Evolutionary conservation across 257 asterid species (phyloP), one percentile per base, ranked within the genome.

Genomic region (Handroanthus guayacan): DNA sequence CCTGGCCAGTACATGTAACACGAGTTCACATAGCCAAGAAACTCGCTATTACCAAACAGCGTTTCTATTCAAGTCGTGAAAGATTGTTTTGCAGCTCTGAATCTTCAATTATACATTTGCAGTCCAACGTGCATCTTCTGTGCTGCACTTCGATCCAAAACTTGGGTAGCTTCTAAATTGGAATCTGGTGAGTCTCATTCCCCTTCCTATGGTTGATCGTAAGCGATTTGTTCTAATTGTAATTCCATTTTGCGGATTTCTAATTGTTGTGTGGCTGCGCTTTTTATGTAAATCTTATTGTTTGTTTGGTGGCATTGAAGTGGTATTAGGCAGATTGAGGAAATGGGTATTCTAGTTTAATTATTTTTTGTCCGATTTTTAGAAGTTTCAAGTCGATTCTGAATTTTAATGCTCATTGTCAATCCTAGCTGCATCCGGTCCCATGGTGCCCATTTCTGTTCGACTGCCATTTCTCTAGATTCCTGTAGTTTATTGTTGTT

Each of bases 181-280:
- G 51, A 44, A 11, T 34, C 57, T 16, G 84, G 84, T 81, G 76
- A 71, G 79, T 76, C 60, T 71, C 52, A 4, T 38, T 18, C 9
- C 38, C 20, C 1, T 38, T 39, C 58, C 12, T 1, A 25, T 14
- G 44, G 5, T 5, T 71, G 3, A 10, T 2, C 50, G 13, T 69
- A n/a, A 51, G 63, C 48, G 16, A n/a, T 74, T 69, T 34, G 17
- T 6, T 50, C 20, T 7, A 14, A 52, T 18, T 37, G 12, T 50
- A 39, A 37, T 7, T 25, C 31, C 31, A 12, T 2, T 20, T 44
- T 11, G 3, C 43, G 13, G 81, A 47, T 70, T 67, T 70, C 13
- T 31, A 67, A 58, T 25, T 25, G 2, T 37, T 18, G 0, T 34
- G 5, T 44, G 13, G 5, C 18, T 67, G 6, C 58, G 25, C 7